Evolutionary conservation across 768 basidiomycete species (phyloP), one percentile per base, ranked within the genome.

Genomic region (Boletus insuetus): DNA sequence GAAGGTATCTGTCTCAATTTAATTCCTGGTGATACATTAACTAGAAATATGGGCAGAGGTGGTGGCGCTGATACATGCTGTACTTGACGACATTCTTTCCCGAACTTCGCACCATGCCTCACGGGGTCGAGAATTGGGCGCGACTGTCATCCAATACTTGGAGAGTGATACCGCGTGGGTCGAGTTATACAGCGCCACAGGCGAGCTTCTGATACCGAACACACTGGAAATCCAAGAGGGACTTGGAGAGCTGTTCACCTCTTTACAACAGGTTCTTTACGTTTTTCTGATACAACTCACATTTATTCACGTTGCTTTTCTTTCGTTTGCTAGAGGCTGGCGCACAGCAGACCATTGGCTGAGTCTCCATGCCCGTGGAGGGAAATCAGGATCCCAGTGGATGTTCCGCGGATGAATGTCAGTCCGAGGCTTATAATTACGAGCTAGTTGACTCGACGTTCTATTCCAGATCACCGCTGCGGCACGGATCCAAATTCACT

Each of bases 361-460:
- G 78, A 16, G 61, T 62, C 51, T 6, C 56, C 63, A 44, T 68
- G 64, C 19, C 64, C 74, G 17, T 96, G 92, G 91, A 79, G 85
- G 42, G 83, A 87, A 59, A 80, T 95, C 42, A 79, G 77, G 54
- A 91, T 95, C 45, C 91, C 92, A 24, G 87, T 95, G 6, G 94
- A 95, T 64, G 79, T 95, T 31, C 94, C 94, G 62, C 75, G 75
- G 54, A 86, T 91, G 79, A 84, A 86, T 64, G 94, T 91, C 54
- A 72, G 87, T 73, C 38, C 8, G 44, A 16, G 8, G 44, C 42
- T 32, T 34, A 22, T 38, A 13, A 40, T 22, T 37, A 49, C 38
- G 38, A 46, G 40, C 17, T 16, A 39, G 52, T 29, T 55, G 24
- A 42, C 48, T 47, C n/a, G 51, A 59, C 20, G 43, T 44, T 53